Percentiles rank a stretch among this genome's conserved stretches.
Conservation (phyloP, 306 rosid genomes). For the Corylus americana region DNA sequence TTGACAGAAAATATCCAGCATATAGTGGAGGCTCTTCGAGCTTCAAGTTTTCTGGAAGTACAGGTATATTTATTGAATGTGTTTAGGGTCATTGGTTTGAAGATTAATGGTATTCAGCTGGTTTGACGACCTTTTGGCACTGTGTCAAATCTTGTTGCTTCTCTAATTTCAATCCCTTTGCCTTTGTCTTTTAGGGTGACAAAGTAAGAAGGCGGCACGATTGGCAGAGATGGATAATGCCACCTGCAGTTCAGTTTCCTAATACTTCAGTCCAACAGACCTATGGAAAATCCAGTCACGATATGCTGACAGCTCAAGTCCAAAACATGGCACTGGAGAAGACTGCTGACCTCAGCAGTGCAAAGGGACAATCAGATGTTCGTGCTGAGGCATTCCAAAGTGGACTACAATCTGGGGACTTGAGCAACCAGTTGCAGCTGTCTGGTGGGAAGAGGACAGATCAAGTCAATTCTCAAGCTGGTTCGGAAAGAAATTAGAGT, state of each 20-base stretch:
- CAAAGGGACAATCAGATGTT: slow-evolving; percentile 25
- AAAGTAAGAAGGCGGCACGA: slow-evolving; percentile 70
- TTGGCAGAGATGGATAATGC: slow-evolving; percentile 72
- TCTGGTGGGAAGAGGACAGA: slow-evolving; percentile 36
- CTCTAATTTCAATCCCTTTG: slow-evolving; percentile 6
- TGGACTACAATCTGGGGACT: slow-evolving; percentile 32
- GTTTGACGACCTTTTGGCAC: neutral
- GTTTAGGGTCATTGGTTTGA: slow-evolving; percentile 12
- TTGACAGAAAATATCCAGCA: slow-evolving; percentile 74
- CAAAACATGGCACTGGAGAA: slow-evolving; percentile 46
- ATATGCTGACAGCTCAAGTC: slow-evolving; percentile 45
- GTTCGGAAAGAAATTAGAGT: slow-evolving; percentile 53
- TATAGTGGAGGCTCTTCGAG: slow-evolving; percentile 61
- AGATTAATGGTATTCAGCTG: neutral
- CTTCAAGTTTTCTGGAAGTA: slow-evolving; percentile 60
- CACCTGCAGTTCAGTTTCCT: slow-evolving; percentile 44
- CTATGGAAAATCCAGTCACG: slow-evolving; percentile 41
- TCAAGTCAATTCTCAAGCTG: slow-evolving; percentile 38
- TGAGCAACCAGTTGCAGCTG: slow-evolving; percentile 36
- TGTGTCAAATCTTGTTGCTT: slow-evolving; percentile 3
- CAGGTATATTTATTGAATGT: slow-evolving; percentile 52
- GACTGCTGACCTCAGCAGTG: slow-evolving; percentile 22
- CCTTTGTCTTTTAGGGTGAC: slow-evolving; percentile 56
- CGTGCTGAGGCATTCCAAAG: slow-evolving; percentile 29
- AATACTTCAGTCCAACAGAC: slow-evolving; percentile 34